phyloP scores from a whole-genome alignment of 2,329 filamentous ascomycete species.

The Magnaporthiopsis rhizophila region DNA sequence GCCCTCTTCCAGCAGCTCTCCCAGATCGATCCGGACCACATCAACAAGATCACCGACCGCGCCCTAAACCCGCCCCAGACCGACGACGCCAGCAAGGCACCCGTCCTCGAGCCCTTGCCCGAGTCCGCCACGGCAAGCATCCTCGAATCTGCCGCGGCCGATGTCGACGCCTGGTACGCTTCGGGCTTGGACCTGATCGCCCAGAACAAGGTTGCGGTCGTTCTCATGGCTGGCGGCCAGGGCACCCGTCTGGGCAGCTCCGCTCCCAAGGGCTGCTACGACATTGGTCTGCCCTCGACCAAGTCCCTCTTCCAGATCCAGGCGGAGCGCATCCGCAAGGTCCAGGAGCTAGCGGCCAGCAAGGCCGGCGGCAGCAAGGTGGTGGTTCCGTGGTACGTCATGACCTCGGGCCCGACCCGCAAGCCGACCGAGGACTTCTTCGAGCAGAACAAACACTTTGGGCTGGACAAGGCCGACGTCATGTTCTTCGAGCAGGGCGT shows the following conservation, averaged over 20 bases:
- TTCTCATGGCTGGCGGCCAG: constrained; percentile 95
- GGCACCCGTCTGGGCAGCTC: constrained; percentile 91
- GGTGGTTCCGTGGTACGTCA: constrained; percentile 94
- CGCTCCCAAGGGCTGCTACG: constrained; percentile 93
- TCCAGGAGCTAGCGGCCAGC: constrained; percentile 72
- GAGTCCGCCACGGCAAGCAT: constrained; percentile 81
- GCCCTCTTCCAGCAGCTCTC: constrained; percentile 74
- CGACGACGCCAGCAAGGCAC: constrained; percentile 37
- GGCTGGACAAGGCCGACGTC: constrained; percentile 76
- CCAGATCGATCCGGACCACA: constrained; percentile 72
- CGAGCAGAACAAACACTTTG: constrained; percentile 82
- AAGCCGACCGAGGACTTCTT: constrained; percentile 93
- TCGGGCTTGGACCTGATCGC: constrained; percentile 72
- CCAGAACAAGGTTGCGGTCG: constrained; percentile 71
- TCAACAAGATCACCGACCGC: constrained; percentile 78
- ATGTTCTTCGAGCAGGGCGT: constrained; percentile 95
- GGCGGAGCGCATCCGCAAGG: constrained; percentile 82
- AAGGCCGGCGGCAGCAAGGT: constrained; percentile 49
- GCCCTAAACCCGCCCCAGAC: constrained; percentile 71
- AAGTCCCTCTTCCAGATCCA: constrained; percentile 98
- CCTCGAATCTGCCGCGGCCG: constrained; percentile 72
- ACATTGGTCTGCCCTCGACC: constrained; percentile 85
- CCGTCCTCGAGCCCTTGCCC: constrained; percentile 75
- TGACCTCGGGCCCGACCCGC: constrained; percentile 94
- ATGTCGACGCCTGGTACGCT: constrained; percentile 79